Percentiles rank a stretch among this genome's conserved stretches.
Conservation (phyloP, 129 eudicot species). For the Centrapalus pauciflorus region DNA sequence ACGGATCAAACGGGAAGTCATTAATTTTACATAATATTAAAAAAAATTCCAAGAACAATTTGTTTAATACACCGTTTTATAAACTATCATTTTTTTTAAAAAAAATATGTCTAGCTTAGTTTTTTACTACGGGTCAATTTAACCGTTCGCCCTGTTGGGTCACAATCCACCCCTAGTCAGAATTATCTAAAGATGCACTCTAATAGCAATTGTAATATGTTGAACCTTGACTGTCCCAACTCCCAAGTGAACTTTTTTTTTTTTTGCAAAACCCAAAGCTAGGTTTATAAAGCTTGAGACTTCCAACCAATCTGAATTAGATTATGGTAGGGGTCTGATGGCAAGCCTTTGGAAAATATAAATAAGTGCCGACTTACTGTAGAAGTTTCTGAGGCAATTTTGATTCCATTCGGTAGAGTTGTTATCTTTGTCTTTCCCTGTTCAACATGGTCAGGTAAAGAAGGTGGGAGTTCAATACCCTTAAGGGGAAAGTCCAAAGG, state of each 20-base stretch:
- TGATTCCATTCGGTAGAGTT: slow-evolving; percentile 73
- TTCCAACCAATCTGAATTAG: not conserved
- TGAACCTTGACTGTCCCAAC: not conserved
- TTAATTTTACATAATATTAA: too few relatives aligned
- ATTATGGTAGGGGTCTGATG: not conserved
- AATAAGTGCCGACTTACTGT: slow-evolving; percentile 43
- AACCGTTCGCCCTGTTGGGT: too few relatives aligned
- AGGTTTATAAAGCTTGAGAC: not conserved
- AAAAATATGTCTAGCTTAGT: too few relatives aligned
- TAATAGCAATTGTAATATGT: not conserved
- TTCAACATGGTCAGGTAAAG: slow-evolving; percentile 80
- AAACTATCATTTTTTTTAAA: too few relatives aligned
- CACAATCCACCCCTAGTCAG: too few relatives aligned
- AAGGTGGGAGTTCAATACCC: slow-evolving; percentile 58
- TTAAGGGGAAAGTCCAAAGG: slow-evolving; percentile 77
- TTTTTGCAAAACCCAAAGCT: not conserved
- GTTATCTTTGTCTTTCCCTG: slow-evolving; percentile 75
- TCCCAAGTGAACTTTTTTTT: too few relatives aligned
- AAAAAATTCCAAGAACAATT: too few relatives aligned
- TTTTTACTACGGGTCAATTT: too few relatives aligned
- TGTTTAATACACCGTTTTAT: too few relatives aligned
- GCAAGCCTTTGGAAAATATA: not conserved
- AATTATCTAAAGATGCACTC: not conserved
- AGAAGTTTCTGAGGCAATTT: slow-evolving; percentile 81
- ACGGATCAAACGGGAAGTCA: too few relatives aligned